Base-by-base conservation (phyloP, 2,329 filamentous ascomycete genomes). In the Fusarium avenaceum region DNA sequence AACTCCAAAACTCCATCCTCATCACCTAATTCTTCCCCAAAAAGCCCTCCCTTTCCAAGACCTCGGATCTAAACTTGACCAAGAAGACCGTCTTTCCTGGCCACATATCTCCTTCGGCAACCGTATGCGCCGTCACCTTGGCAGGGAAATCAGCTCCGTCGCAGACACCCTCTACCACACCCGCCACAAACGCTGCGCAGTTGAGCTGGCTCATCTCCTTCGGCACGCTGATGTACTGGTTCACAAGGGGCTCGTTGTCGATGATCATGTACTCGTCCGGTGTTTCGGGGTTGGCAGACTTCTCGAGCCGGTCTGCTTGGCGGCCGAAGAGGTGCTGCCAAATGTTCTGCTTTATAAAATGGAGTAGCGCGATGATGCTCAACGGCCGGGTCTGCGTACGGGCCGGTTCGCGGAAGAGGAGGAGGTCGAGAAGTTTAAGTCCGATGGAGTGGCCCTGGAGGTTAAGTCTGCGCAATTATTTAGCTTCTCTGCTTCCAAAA, bases 241-340 rank as follows among this genome's bases (percentile, higher is more conserved):
- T 98, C 39, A 98, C 95, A 50, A 98, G 85, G 22, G 96, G 96
- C 78, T 98, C 96, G 81, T 99, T 98, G 82, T 99, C 96, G 74
- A 94, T 93, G 74, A 99, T 96, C 95, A 99, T 98, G 84, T 98
- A 99, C 83, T 98, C 95, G 73, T 96, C 93, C 10, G 93, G 90
- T 52, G 94, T 95, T 53, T 90, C 88, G 10, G 92, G 90, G 74
- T 92, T 90, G 54, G 89, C 89, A 61, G 90, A 93, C 81, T 96
- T 94, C 82, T 99, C 96, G 60, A 99, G 89, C 19, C 93, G 92
- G 81, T 98, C 95, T 28, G 96, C 96, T 57, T 94, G 90, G 2
- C 95, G 91, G 38, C 89, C 90, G 80, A 99, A 99, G 48, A 99
- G 91, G 79, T 97, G 92, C 71, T 91, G 89, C 92, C 95, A 99